Percentiles rank a stretch among this genome's conserved stretches.
phyloP scores from a whole-genome alignment of 2,329 filamentous ascomycete genomes.

The Kalaharituber pfeilii region DNA sequence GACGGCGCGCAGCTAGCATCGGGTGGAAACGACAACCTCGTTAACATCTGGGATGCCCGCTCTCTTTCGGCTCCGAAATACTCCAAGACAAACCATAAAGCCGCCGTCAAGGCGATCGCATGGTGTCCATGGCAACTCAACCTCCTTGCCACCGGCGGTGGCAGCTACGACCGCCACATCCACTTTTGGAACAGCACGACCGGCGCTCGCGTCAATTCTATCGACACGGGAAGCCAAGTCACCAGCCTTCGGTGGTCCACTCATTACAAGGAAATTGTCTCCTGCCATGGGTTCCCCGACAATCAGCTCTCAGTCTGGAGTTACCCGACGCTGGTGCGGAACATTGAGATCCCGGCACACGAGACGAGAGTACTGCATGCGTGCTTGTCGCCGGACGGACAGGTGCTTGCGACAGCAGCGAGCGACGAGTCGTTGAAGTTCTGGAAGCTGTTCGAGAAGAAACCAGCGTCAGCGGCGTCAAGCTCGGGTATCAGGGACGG shows the following conservation, averaged over 20 bases:
- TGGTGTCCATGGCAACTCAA: conserved; percentile 99
- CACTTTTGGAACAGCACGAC: conserved; percentile 99
- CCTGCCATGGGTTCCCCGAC: conserved; percentile 95
- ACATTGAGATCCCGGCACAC: conserved; percentile 92
- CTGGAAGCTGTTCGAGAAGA: conserved; percentile 99
- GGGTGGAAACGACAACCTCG: conserved; percentile 95
- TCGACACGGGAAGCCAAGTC: conserved; percentile 94
- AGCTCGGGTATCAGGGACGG: conserved; percentile 46
- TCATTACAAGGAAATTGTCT: conserved; percentile 94
- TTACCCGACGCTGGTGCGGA: conserved; percentile 92
- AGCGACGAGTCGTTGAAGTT: conserved; percentile 90
- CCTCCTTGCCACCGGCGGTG: conserved; percentile 86
- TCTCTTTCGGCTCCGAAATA: conserved; percentile 90
- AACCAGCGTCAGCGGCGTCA: conserved; percentile 54
- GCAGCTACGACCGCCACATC: conserved; percentile 92
- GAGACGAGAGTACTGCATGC: conserved; percentile 94
- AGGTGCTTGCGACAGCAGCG: conserved; percentile 85
- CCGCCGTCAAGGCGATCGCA: conserved; percentile 90
- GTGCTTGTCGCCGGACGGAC: conserved; percentile 88
- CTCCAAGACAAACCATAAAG: conserved; percentile 99
- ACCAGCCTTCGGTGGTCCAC: conserved; percentile 93
- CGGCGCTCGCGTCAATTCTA: conserved; percentile 94
- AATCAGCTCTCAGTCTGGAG: conserved; percentile 99
- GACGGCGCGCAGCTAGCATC: conserved; percentile 94
- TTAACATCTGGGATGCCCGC: conserved; percentile 97